Conservation (phyloP, 2,329 filamentous ascomycete genomes). For the Epicoccum sorghinum region DNA sequence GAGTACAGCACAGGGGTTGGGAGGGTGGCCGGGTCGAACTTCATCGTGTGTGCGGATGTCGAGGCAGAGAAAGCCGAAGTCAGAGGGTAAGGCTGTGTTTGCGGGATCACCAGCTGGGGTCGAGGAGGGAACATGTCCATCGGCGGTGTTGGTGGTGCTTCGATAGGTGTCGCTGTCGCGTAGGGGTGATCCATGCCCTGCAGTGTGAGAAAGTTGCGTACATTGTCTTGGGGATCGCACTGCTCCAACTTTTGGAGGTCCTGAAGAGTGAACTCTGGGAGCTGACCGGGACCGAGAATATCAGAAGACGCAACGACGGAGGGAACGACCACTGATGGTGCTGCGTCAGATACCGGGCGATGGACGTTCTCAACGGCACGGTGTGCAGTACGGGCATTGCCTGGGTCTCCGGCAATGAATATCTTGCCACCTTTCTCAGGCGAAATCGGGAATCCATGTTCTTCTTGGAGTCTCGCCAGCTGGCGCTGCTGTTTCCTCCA, state of each 20-base stretch:
- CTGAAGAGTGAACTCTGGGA: constrained; percentile 71
- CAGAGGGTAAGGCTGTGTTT: constrained; percentile 33
- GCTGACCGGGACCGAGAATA: constrained; percentile 73
- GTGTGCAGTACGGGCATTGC: constrained; percentile 70
- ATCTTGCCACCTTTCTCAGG: constrained; percentile 70
- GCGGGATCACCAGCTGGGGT: constrained; percentile 39
- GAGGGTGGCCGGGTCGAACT: constrained; percentile 34
- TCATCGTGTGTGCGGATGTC: constrained; percentile 42
- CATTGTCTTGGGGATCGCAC: constrained; percentile 88
- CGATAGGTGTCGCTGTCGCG: constrained; percentile 71
- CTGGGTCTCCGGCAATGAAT: constrained; percentile 78
- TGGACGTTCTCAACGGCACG: constrained; percentile 62
- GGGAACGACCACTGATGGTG: constrained; percentile 55
- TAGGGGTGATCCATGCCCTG: constrained; percentile 70
- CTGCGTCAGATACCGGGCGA: constrained; percentile 74
- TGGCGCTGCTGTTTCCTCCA: constrained; percentile 80
- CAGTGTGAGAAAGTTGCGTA: constrained; percentile 87
- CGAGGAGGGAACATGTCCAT: constrained; percentile 49
- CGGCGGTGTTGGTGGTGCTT: constrained; percentile 47
- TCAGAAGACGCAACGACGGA: constrained; percentile 93
- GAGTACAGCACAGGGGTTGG: constrained; percentile 47
- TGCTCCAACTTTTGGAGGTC: constrained; percentile 74
- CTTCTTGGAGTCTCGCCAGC: constrained; percentile 74
- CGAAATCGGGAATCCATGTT: constrained; percentile 70
- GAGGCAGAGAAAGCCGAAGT: constrained; percentile 45